Percentiles rank a stretch among this genome's conserved stretches.
These are phyloP conservation scores for Calonectria pseudoturangicola DNA, from an alignment of 2,329 filamentous ascomycete genomes.

Conservation along the genomic window DNA sequence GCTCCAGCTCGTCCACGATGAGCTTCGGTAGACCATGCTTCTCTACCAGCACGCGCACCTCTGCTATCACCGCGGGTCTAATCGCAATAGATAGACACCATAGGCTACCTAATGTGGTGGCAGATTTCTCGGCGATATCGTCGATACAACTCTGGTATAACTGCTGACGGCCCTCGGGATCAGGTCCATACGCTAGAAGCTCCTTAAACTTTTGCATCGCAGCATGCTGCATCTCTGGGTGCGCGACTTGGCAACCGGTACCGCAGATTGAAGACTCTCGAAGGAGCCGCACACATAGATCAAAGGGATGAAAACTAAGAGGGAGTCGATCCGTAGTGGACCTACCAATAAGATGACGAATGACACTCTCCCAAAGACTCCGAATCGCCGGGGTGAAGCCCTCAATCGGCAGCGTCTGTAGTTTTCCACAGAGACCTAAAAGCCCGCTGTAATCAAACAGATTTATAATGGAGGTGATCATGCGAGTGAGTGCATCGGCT, in stretches of 20 bases:
- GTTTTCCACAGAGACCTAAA: conserved; percentile 82
- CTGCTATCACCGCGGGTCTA: conserved; percentile 66
- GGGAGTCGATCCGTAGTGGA: conserved; percentile 59
- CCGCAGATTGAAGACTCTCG: conserved; percentile 80
- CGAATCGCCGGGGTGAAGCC: conserved; percentile 78
- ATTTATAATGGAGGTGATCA: conserved; percentile 71
- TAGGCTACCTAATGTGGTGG: conserved; percentile 82
- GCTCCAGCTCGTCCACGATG: conserved; percentile 79
- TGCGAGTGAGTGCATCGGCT: conserved; percentile 85
- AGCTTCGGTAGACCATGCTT: conserved; percentile 78
- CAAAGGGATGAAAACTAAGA: conserved; percentile 66
- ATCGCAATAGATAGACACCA: conserved; percentile 75
- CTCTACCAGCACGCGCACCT: conserved; percentile 74
- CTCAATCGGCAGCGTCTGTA: conserved; percentile 78
- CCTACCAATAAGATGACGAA: conserved; percentile 70
- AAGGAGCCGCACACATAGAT: conserved; percentile 79
- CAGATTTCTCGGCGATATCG: conserved; percentile 79
- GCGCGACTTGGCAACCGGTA: conserved; percentile 72
- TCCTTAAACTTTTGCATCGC: conserved; percentile 77
- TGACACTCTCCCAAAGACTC: conserved; percentile 75
- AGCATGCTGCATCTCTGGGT: conserved; percentile 78
- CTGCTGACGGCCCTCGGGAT: conserved; percentile 71
- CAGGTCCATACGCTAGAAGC: conserved; percentile 75
- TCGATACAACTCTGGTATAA: conserved; percentile 81
- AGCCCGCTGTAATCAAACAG: conserved; percentile 71